Evolutionary conservation across 2,329 filamentous ascomycete species (phyloP), one percentile per base, ranked within the genome.

Genomic region (Uncinocarpus reesii): DNA sequence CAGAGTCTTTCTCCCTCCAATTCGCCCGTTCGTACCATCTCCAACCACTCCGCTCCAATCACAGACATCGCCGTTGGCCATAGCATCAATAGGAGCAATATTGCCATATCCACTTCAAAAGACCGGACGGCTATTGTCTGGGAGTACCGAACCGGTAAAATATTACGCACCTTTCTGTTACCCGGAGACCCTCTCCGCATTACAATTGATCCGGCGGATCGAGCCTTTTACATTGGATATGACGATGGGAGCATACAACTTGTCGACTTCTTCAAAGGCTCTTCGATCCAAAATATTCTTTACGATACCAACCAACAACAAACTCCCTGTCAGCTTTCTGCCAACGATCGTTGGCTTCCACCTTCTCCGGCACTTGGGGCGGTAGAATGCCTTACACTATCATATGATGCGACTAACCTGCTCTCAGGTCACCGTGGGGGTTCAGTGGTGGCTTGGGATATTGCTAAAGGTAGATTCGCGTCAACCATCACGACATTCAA

Each of bases 51-150:
- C 75, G 59, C 69, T 44, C 61, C 61, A 13, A 67, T 72, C 44
- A 66, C 63, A 4, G 69, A 73, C 2, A 62, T 81, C n/a, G 66
- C 65, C 7, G 64, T 76, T 47, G 82, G 84, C 15, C 80, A 85
- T 59, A 83, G 83, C 60, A 71, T 75, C 51, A 82, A 79, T 62
- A 78, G 81, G 58, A 83, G 83, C 50, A 90, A 86, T 63, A 80
- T 96, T 52, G 89, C 84, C 51, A 76, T 95, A 16, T 93, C 90
- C 2, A 79, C 82, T 5, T 86, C 86, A 55, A 81, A 79, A 57
- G 92, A 96, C 68, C 89, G 86, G 66, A 92, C 86, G 6, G 86
- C 86, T 57, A 82, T 95, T 58, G 74, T 94, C 52, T 98, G 92
- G 92, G 89, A 96, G 67, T 93, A 93, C 62, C 79, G 81, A 53